A percentile compares a stretch with the other conserved stretches of the same genome.
Conservation (phyloP, 2,329 filamentous ascomycete genomes). For the Pseudocercospora eumusae region DNA sequence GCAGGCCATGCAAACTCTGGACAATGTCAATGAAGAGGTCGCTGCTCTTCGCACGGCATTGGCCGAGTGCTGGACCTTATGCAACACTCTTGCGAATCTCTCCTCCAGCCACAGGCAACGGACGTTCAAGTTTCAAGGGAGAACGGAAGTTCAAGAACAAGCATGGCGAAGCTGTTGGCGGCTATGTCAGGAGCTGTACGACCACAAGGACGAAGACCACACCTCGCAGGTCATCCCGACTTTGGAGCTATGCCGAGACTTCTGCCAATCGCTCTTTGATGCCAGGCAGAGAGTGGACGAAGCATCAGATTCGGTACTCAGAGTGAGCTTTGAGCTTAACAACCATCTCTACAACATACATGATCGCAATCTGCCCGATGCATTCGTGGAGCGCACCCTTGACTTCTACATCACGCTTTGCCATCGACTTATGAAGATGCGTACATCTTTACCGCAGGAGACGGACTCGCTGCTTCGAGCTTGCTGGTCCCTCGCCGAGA, state of each 20-base stretch:
- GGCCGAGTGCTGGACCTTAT: conserved; percentile 89
- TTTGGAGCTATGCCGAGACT: conserved; percentile 84
- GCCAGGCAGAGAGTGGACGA: conserved; percentile 77
- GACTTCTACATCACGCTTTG: conserved; percentile 95
- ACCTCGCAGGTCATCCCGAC: conserved; percentile 71
- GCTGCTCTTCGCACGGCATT: conserved; percentile 72
- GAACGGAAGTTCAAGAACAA: conserved; percentile 76
- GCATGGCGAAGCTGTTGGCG: conserved; percentile 96
- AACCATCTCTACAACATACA: conserved; percentile 95
- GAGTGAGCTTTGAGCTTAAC: conserved; percentile 92
- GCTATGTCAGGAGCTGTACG: conserved; percentile 84
- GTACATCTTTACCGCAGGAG: conserved; percentile 73
- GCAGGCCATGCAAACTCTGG: conserved; percentile 54
- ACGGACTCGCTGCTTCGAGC: conserved; percentile 81
- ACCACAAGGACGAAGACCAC: conserved; percentile 71
- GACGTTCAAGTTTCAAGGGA: conserved; percentile 73
- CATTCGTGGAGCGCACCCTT: conserved; percentile 83
- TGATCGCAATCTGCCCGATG: conserved; percentile 77
- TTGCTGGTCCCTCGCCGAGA: conserved; percentile 88
- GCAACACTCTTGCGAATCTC: conserved; percentile 82
- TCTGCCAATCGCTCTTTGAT: conserved; percentile 89
- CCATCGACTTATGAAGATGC: conserved; percentile 94
- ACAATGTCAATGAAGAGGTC: conserved; percentile 63
- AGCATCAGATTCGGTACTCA: conserved; percentile 77
- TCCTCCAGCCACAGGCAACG: conserved; percentile 81